Evolutionary conservation across 257 asterid genomes (phyloP), one percentile per base, ranked within the genome.

Genomic region (Ophiorrhiza pumila): DNA sequence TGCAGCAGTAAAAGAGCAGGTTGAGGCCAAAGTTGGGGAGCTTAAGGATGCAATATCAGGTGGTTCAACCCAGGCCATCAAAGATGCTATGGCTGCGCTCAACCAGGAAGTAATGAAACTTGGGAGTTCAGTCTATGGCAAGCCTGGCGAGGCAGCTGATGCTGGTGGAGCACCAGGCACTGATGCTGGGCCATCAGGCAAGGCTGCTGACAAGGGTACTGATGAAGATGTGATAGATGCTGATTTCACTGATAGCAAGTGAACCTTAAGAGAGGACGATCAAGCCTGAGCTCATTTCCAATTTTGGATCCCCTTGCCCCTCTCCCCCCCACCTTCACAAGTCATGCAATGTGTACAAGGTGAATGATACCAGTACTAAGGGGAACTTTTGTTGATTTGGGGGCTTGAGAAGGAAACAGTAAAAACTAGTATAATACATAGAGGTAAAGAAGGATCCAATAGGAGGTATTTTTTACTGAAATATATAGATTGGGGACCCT

Each of bases 21-120:
- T 95, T 0, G 99, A 95, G 87, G 91, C 91, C 0, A 95, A 95
- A 82, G 98, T 95, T 6, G 90, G 89, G 35, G 98, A 95, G 79
- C 99, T 95, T 2, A 92, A 84, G 83, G 90, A 87, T 25, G 97
- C 98, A 23, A 87, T 92, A 29, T 76, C 95, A 9, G 94, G 96
- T 22, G 99, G 87, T 42, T 76, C 90, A 20, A 90, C 97, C 50
- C 99, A 92, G 76, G 80, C 87, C 39, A 90, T 95, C 1, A 95
- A 95, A 85, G 99, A 95, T 65, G 97, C 97, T 2, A 87, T 95
- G 91, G 77, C 92, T 76, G 96, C 97, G 29, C 82, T 95, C 34
- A 95, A 95, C 81, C 96, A 95, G 77, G 99, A 95, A 87, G 99
- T 95, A 5, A 95, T 95, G 99, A 96, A 95, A 78, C 87, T 95